Base-by-base conservation (phyloP, 2,329 filamentous ascomycete genomes). In the Fusarium sp. region DNA sequence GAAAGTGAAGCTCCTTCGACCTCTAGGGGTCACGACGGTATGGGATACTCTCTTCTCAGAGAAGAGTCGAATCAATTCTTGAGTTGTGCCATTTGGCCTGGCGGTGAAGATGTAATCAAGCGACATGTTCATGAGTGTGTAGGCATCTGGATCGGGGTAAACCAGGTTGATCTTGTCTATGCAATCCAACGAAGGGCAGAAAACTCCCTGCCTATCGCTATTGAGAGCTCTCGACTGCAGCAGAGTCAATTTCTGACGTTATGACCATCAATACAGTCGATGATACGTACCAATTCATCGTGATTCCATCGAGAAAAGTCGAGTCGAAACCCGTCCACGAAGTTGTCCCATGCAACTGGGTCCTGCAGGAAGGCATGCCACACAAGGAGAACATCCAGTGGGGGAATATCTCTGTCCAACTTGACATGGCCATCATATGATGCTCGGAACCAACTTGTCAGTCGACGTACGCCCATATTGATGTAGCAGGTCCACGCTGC, bases 401-500 rank as follows among this genome's bases (percentile, higher is more conserved):
- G 66, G 8, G 69, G 62, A 18, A 67, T 53, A 3, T 54, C 23
- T 8, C 33, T 49, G 9, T 35, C 29, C 18, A 69, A 38, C 29
- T 29, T 8, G 31, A 57, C 38, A 6, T 42, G 26, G 3, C 39
- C 18, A 10, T 41, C 26, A 7, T 44, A 44, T 2, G 66, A 61
- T 4, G 43, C 44, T 23, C 60, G 48, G 23, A 67, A 44, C 62
- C 72, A 74, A 29, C 42, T 21, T 4, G 50, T 16, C 12, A 66
- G 43, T 15, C 70, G 49, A 13, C 53, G 23, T 18, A 61, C 52
- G 10, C 52, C 59, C 38, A 59, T 57, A 35, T 73, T 72, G 47
- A 73, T 56, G 42, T 69, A 74, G 31, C 63, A 69, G 5, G 15
- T 62, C 69, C 69, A 74, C 18, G 65, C 63, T 28, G 39, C 38